These are phyloP conservation scores for Adansonia madagascariensis DNA, from an alignment of 441 rosid genomes.

Conservation along the genomic window DNA sequence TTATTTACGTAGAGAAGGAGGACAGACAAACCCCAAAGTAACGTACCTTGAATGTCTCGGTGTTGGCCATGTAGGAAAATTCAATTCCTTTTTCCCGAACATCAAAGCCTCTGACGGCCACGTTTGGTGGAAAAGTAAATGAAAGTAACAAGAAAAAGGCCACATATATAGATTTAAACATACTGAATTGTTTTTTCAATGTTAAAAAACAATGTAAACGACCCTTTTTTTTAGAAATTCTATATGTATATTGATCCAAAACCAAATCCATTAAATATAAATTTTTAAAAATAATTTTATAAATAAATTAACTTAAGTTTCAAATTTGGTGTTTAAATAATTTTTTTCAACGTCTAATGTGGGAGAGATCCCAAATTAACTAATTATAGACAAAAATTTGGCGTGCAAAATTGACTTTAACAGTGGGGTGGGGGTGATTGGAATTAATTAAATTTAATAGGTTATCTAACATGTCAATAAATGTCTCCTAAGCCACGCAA, in stretches of 20 bases:
- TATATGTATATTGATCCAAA: too few species aligned
- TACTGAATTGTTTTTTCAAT: not conserved
- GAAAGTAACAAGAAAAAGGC: not conserved
- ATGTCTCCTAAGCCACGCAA: conserved; percentile 33
- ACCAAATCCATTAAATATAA: too few species aligned
- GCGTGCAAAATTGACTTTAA: not conserved
- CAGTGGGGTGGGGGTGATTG: too few species aligned
- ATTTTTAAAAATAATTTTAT: too few species aligned
- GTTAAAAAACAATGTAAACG: not conserved
- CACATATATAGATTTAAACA: not conserved
- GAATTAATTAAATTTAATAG: not conserved
- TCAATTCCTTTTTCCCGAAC: not conserved
- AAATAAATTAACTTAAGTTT: too few species aligned
- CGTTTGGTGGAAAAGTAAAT: conserved; percentile 22
- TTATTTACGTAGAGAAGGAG: conserved; percentile 30
- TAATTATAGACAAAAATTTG: not conserved
- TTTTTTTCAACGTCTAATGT: too few species aligned
- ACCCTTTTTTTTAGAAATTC: not conserved
- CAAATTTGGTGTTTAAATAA: too few species aligned
- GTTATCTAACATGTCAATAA: conserved; percentile 6
- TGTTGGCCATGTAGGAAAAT: not conserved
- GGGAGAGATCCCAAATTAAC: not conserved
- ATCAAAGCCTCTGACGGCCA: conserved; percentile 17
- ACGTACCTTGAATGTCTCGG: conserved; percentile 24
- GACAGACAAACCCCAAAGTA: not conserved